Base-by-base conservation (phyloP, 1,139 yeast genomes). In the Hyphopichia wangnamkhiaoensis region DNA sequence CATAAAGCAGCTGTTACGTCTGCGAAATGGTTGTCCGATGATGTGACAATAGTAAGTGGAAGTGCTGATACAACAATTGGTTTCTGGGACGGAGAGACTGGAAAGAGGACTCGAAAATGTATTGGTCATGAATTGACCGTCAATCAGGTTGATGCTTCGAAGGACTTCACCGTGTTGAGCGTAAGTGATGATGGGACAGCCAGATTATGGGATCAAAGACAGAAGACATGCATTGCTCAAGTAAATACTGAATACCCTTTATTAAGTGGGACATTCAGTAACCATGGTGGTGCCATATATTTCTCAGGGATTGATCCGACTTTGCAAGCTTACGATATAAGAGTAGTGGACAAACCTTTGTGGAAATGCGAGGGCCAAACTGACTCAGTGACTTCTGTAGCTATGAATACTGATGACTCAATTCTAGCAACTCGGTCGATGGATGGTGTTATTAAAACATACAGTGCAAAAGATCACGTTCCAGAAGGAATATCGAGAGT, bases 231-330 rank as follows among this genome's bases (percentile, higher is more conserved):
- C 1, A 63, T 74, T 0, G 51, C 52, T 3, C 54, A 48, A 17
- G 59, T 80, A 35, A 53, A 61, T 13, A 69, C 82, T 0, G 70
- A 69, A 2, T 83, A 67, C 49, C 93, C 95, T 0, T 50, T 86
- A 2, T 58, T 85, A 14, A 67, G 87, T 0, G 77, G 83, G 5
- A 71, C 74, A 1, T 54, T 65, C 38, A 61, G 61, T 40, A 45
- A 53, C 3, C 56, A 57, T 25, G 82, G 76, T 1, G 52, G 62
- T 9, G 61, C 61, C 6, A 49, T 84, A 3, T 86, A 71, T 48
- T 66, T 79, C 4, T 68, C 83, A 0, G 95, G 95, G 0, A 76
- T 87, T 3, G 93, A 86, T 43, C 84, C 89, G 1, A 60, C 68
- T 0, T 70, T 87, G 0, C 57, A 63, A 35, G 83, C 81, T 1